Evolutionary conservation across 2,329 filamentous ascomycete species (phyloP).

Genomic region (Pyrenochaeta sp.): DNA sequence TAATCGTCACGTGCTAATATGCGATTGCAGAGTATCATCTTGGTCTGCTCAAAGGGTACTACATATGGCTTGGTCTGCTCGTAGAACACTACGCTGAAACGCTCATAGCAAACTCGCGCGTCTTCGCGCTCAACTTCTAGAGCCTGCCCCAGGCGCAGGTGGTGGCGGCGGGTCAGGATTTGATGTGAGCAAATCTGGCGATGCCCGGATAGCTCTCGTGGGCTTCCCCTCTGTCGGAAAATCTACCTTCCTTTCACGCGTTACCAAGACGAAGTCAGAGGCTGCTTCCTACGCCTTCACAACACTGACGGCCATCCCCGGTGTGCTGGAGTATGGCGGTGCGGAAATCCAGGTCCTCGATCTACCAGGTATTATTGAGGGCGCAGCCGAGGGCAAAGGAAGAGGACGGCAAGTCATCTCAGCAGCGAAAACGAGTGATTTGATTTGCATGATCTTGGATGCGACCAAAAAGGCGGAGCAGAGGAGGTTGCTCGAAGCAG

Average conservation of each 20-base stretch:
- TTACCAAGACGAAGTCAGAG: slow-evolving; percentile 97
- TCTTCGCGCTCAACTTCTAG: slow-evolving; percentile 90
- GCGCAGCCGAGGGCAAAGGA: slow-evolving; percentile 93
- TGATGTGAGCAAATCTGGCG: slow-evolving; percentile 90
- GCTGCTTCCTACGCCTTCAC: slow-evolving; percentile 98
- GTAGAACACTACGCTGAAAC: neutral
- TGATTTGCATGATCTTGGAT: slow-evolving; percentile 96
- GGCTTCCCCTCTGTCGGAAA: slow-evolving; percentile 99
- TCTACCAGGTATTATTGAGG: slow-evolving; percentile 97
- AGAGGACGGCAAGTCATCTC: slow-evolving; percentile 96
- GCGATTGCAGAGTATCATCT: slow-evolving; percentile 85
- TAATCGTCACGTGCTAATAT: slow-evolving; percentile 48
- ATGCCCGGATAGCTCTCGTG: slow-evolving; percentile 95
- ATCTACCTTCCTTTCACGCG: slow-evolving; percentile 98
- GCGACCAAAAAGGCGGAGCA: slow-evolving; percentile 97
- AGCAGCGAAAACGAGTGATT: slow-evolving; percentile 95
- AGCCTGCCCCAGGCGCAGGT: slow-evolving; percentile 82
- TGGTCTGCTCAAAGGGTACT: slow-evolving; percentile 92
- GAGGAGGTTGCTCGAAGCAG: slow-evolving; percentile 84
- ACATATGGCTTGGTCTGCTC: neutral
- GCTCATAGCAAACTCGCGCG: slow-evolving; percentile 85
- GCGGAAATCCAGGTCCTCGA: slow-evolving; percentile 98
- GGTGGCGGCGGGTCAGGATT: slow-evolving; percentile 84
- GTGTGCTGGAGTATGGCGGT: slow-evolving; percentile 95
- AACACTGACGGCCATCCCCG: slow-evolving; percentile 94